phyloP scores from a whole-genome alignment of 2,329 filamentous ascomycete genomes.

The Colletotrichum orchidophilum region DNA sequence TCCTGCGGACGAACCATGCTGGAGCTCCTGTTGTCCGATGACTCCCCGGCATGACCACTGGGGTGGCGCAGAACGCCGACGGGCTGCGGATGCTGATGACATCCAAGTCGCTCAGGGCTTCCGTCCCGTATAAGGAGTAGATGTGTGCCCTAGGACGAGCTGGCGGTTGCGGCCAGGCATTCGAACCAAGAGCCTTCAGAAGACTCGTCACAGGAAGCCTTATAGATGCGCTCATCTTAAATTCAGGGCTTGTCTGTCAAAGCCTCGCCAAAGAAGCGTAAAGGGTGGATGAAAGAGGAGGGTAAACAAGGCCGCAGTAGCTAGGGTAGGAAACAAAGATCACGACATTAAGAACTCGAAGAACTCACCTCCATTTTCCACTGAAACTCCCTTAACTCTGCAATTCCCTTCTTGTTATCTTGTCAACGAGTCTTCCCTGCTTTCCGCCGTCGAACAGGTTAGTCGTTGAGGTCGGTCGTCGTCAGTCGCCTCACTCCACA shows the following conservation, averaged over 20 bases:
- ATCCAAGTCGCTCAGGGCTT: neutral
- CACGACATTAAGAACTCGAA: slow-evolving; percentile 5
- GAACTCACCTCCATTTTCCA: slow-evolving; percentile 26
- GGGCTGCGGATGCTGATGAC: neutral
- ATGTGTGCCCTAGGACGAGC: neutral
- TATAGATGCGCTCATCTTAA: neutral
- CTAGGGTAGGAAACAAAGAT: neutral
- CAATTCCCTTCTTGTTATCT: neutral
- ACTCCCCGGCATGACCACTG: neutral
- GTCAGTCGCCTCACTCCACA: neutral
- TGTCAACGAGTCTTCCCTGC: neutral
- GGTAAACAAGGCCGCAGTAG: neutral
- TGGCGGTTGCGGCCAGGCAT: neutral
- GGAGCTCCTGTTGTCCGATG: neutral
- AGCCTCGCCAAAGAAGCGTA: neutral
- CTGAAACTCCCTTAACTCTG: neutral
- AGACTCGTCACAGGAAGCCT: too few relatives aligned
- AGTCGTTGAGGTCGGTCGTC: neutral
- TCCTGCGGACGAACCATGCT: neutral
- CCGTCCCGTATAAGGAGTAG: neutral
- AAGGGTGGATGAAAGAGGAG: neutral
- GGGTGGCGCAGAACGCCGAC: neutral
- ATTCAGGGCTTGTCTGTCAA: neutral
- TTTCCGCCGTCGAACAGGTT: neutral
- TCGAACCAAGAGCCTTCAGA: neutral